These are phyloP conservation scores for Abrus precatorius DNA, from an alignment of 306 rosid genomes.

Conservation along the genomic window DNA sequence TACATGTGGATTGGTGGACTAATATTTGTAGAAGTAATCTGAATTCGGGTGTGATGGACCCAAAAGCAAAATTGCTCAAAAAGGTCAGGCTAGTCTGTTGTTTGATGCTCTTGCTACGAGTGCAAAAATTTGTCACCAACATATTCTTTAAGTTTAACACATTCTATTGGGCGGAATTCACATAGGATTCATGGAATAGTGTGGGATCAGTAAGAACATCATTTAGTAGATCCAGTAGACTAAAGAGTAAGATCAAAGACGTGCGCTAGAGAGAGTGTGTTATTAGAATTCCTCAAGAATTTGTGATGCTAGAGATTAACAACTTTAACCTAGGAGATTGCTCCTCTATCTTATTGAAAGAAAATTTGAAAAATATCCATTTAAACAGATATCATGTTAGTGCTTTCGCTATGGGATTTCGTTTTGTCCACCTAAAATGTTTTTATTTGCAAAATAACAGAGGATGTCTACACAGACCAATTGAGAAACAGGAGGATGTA, in stretches of 20 bases:
- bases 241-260: not conserved
- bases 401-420: not conserved
- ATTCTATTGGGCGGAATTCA: not conserved
- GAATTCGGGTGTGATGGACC: not conserved
- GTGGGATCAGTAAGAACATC: not conserved
- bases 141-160: not conserved
- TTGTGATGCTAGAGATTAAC: not conserved
- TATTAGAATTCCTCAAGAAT: not conserved
- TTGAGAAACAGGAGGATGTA: conserved; percentile 16
- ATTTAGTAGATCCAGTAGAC: not conserved
- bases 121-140: not conserved
- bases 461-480: not conserved
- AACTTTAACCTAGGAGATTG: not conserved
- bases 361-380: not conserved
- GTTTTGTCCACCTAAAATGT: conserved; percentile 3
- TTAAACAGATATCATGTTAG: not conserved
- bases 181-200: not conserved
- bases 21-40: not conserved
- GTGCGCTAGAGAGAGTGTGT: not conserved
- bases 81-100: not conserved
- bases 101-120: not conserved
- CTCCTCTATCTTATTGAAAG: not conserved
- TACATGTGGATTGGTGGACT: not conserved
- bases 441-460: not conserved
- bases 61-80: not conserved